Evolutionary conservation across 2,329 filamentous ascomycete species (phyloP), one percentile per base, ranked within the genome.

Genomic region (Fusarium abutilonis): DNA sequence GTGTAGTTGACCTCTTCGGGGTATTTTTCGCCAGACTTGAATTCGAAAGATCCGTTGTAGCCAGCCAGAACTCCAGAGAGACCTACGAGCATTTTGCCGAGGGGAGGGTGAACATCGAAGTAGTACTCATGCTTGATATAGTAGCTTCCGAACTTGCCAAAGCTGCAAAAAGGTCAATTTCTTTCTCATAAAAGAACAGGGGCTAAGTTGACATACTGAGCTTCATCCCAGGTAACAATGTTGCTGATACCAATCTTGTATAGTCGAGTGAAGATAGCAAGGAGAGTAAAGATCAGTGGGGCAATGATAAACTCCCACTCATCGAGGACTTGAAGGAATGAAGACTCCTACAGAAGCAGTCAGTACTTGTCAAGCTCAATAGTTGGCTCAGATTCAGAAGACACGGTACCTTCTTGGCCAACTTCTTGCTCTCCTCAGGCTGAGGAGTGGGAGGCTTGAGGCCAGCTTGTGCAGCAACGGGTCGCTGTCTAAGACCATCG

Each of bases 41-140:
- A 99, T 75, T 99, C 95, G 79, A 99, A 99, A 4, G 94, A 96
- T 56, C 95, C 95, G 81, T 99, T 99, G 83, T 99, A 99, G 67
- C 94, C 94, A 67, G 94, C 96, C 60, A 99, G 84, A 74, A 96
- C 96, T 74, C 95, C 95, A 7, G 95, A 98, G 47, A 99, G 85
- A 63, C 95, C 95, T 70, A 99, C 94, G 53, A 99, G 88, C 87
- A 99, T 98, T 83, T 99, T 99, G 75, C 95, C 95, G 60, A 99
- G 87, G 51, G 95, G 95, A 66, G 95, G 95, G 78, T 96, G 92
- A 56, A 96, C 90, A 66, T 79, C 77, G 72, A 99, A 99, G 85
- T 99, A 99, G 83, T 98, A 97, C 79, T 99, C 95, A 77, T 94
- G 92, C 78, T 99, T 97, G 75, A 99, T 89, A 78, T 99, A 99